Percentiles rank a stretch among this genome's conserved stretches.
These are phyloP conservation scores for Eustoma russellianum DNA, from an alignment of 257 asterid species.

Conservation along the genomic window DNA sequence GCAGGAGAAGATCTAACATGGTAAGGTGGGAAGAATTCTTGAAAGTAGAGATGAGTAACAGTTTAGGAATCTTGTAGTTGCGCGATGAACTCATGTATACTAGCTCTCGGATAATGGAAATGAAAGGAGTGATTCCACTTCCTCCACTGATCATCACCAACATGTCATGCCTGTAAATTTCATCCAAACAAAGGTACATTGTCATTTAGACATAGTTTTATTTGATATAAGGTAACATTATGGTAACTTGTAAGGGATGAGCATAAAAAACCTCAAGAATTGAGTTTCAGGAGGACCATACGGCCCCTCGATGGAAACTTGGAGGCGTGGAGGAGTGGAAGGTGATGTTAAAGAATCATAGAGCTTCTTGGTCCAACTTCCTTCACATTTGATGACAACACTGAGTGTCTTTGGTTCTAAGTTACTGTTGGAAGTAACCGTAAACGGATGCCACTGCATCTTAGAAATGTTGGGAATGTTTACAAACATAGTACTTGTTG, in stretches of 20 bases:
- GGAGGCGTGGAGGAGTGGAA: conserved; percentile 36
- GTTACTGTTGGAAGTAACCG: conserved; percentile 57
- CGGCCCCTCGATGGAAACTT: conserved; percentile 85
- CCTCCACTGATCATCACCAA: conserved; percentile 95
- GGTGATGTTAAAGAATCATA: conserved; percentile 53
- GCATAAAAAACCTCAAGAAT: conserved; percentile 44
- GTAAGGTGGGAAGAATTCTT: conserved; percentile 70
- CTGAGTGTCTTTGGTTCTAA: conserved; percentile 66
- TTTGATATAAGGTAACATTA: not conserved
- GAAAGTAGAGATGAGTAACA: conserved; percentile 49
- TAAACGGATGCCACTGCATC: conserved; percentile 98
- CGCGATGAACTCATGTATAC: conserved; percentile 31
- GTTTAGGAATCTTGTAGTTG: conserved; percentile 49
- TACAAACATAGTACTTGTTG: conserved; percentile 74
- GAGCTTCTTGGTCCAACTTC: conserved; percentile 76
- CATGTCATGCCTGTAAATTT: conserved; percentile 54
- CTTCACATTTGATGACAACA: conserved; percentile 76
- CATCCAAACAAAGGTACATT: no score
- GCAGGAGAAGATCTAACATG: conserved; percentile 66
- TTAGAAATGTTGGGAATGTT: conserved; percentile 70
- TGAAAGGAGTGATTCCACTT: conserved; percentile 91
- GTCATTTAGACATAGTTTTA: no score
- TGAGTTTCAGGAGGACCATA: conserved; percentile 78
- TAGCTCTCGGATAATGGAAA: conserved; percentile 75
- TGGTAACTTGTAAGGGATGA: no score